Base-by-base conservation (phyloP, 257 asterid genomes). In the Nicotiana tabacum region DNA sequence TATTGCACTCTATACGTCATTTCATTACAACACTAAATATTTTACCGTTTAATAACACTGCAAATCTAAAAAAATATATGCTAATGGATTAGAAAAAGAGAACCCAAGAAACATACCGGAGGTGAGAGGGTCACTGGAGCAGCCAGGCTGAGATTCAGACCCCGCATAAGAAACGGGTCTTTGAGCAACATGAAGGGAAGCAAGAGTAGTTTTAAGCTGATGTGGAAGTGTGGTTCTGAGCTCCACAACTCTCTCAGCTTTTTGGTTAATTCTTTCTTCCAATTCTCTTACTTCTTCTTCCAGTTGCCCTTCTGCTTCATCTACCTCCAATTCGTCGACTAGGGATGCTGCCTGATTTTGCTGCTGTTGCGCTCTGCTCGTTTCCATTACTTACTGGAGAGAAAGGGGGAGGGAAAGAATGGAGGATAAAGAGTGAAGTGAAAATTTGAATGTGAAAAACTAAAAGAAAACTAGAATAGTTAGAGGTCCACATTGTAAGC, bases 121-220 rank as follows among this genome's bases (percentile, higher is more conserved):
- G 56, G 80, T 85, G 57, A 51, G 77, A 8, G 88, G 84, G 58
- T 30, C 82, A 46, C 53, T 33, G 43, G 85, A 81, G 70, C 68
- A 32, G 24, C 84, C 88, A 68, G 87, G 80, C 62, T 83, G 88
- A 60, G 88, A 86, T 62, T 83, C 89, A 17, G 85, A 53, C 18
- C 70, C 84, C 85, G 83, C 65, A 17, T 83, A 84, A 4, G 83
- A 24, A 69, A 84, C 53, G 58, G 95, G 95, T 82, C 89, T 82
- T 77, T 89, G 94, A 62, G 97, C 78, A 37, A 86, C 88, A 81
- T 91, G 90, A 78, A 87, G 69, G 77, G 97, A 84, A 58, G 92
- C 79, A 55, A 92, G 86, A 24, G 89, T 86, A 82, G 90, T 87
- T 77, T 77, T 86, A 82, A 92, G 90, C 70, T 92, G 92, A 84